Evolutionary conservation across 1,284 basidiomycete genomes (phyloP), one percentile per base, ranked within the genome.

Genomic region (Chiua sp.): DNA sequence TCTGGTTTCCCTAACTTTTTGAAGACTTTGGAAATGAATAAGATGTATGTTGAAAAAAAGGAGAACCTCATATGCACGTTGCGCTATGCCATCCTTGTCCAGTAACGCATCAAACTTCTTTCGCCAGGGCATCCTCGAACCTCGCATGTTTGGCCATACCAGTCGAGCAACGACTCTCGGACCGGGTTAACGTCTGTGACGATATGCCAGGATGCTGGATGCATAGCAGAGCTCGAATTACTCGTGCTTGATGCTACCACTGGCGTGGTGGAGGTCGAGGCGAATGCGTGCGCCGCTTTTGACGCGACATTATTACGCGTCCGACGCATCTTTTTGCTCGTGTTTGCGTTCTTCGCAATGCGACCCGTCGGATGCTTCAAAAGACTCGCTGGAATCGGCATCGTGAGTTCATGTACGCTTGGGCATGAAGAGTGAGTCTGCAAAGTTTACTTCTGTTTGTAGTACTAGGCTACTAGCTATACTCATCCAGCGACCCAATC

Each of bases 111-210:
- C 77, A 65, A 84, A 93, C 3, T 82, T 80, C 70, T 91, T 91
- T 54, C 93, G 81, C 93, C 94, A 96, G 3, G 94, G 93, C 93
- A 96, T 96, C 86, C 84, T 22, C 93, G 85, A 30, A 75, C 75
- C 26, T 82, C 77, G 59, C 85, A 85, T 22, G 90, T 89, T 18
- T 73, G 77, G 42, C 81, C 78, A 68, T 87, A 96, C 93, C 93
- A 96, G 56, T 72, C 63, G 47, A 91, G 72, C 18, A 92, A 75
- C 12, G 82, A 79, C 51, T 67, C 63, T 23, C 83, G 82, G 30
- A 85, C 72, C 28, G 76, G 65, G 15, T 66, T 70, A n/a, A 80
- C 70, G 23, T 20, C 26, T 6, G 47, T 26, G 26, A 26, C 71
- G 35, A 70, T 56, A 60, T 82, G 81, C 59, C 69, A 67, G 8